These are phyloP conservation scores for Thelonectria blattea DNA, from an alignment of 2,329 filamentous ascomycete genomes.

Conservation along the genomic window DNA sequence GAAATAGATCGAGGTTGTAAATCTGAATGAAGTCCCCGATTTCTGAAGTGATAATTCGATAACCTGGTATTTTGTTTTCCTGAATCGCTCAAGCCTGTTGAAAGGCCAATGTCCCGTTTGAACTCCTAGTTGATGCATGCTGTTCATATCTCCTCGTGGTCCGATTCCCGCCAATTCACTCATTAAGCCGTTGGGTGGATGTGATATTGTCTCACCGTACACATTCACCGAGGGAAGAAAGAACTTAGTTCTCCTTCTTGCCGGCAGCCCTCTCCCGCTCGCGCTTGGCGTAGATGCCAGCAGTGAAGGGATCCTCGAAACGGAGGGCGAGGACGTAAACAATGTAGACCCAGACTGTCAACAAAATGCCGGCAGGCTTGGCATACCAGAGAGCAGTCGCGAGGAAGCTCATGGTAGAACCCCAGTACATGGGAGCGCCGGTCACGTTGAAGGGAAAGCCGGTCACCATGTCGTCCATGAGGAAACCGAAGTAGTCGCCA, in stretches of 20 bases:
- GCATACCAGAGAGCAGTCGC: constrained; percentile 84
- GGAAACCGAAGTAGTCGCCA: constrained; percentile 97
- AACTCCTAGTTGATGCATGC: constrained; percentile 26
- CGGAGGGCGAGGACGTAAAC: constrained; percentile 82
- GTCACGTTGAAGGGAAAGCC: constrained; percentile 96
- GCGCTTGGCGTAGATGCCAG: constrained; percentile 88
- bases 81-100: constrained; percentile 37
- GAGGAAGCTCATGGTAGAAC: constrained; percentile 89
- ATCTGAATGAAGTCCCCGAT: constrained; percentile 19
- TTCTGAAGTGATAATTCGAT: constrained; percentile 26
- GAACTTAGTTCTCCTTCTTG: constrained; percentile 59
- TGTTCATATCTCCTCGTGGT: constrained; percentile 11
- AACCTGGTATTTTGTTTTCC: constrained; percentile 27
- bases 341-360: constrained; percentile 76
- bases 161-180: constrained; percentile 1
- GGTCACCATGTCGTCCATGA: constrained; percentile 94
- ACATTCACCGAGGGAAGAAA: constrained; percentile 14
- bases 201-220: constrained; percentile 10
- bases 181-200: not conserved
- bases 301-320: constrained; percentile 95
- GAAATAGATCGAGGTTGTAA: constrained; percentile 22
- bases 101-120: constrained; percentile 34
- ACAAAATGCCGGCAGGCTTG: constrained; percentile 82
- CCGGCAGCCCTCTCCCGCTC: constrained; percentile 63
- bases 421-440: constrained; percentile 94